These are phyloP conservation scores for Mucor sp. DNA, from an alignment of 371 early-diverging fungal species.

Conservation along the genomic window DNA sequence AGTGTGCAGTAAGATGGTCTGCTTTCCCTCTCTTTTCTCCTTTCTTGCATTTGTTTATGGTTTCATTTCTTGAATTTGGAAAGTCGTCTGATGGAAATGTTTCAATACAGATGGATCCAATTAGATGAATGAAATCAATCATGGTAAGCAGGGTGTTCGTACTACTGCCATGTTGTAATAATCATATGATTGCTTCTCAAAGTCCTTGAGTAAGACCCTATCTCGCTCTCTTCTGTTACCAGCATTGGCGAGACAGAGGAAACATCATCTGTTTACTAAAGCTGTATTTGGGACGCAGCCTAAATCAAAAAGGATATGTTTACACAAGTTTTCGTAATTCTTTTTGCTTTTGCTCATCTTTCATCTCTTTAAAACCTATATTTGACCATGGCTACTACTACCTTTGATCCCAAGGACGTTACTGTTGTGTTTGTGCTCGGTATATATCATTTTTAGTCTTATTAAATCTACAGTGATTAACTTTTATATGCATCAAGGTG, in stretches of 20 bases:
- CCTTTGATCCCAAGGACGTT: constrained; percentile 50
- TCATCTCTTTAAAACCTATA: not conserved
- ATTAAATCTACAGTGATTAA: not conserved
- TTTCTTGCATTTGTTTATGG: not conserved
- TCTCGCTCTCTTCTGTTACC: not conserved
- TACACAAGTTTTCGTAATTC: not conserved
- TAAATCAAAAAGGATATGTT: not conserved
- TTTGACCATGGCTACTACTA: constrained; percentile 10
- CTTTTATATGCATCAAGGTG: constrained; percentile 46
- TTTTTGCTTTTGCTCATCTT: constrained; percentile 5
- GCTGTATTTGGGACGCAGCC: constrained; percentile 2
- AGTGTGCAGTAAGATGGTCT: not conserved
- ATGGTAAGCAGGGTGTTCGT: not conserved
- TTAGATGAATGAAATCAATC: not conserved
- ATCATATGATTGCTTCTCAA: not conserved
- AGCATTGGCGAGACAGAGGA: not conserved
- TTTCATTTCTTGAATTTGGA: not conserved
- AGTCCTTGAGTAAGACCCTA: not conserved
- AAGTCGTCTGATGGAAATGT: not conserved
- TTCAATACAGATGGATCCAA: not conserved
- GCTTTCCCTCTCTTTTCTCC: not conserved
- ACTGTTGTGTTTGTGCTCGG: constrained; percentile 81
- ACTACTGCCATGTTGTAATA: not conserved
- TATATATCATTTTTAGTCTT: constrained; percentile 11
- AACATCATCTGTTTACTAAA: not conserved